Evolutionary conservation across 805 yeast species (phyloP), one percentile per base, ranked within the genome.

Genomic region (Blastobotrys parvus): DNA sequence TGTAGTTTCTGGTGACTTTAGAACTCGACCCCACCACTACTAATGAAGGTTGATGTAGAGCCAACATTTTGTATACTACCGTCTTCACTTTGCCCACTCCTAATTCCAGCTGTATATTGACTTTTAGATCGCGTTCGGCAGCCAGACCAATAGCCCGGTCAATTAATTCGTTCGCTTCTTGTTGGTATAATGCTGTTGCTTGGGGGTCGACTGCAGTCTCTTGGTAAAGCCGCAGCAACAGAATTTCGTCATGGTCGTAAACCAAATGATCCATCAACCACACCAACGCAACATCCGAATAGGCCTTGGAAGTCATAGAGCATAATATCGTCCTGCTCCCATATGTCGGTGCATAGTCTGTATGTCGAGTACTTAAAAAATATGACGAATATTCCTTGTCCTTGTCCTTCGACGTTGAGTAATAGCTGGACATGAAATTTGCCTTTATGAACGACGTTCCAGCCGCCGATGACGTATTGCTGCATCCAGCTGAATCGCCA

Each of bases 11-110:
- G 15, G 67, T 62, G 34, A 72, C 60, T 35, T 54, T 58, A 4
- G 52, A 47, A 16, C 53, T 55, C 17, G 78, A 77, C 48, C 80
- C 70, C 2, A 75, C 69, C 4, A 74, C 67, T 16, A 79, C 73
- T 45, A 79, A 51, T 22, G 75, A 71, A 6, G 89, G 88, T 47
- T 71, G 72, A 55, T 81, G 79, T 23, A 80, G 62, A 45, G 72
- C 64, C 56, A 77, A 71, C 71, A 77, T 75, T 53, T 79, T 81
- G 47, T 71, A 69, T 38, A 81, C 58, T 8, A 77, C 76, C 10
- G 67, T 72, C 46, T 70, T 75, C 5, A 84, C 74, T 15, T 66
- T 63, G 2, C 82, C 82, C 16, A 77, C 71, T 3, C 75, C 78
- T 17, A 82, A 58, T 55, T 82, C 89, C 35, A 82, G 72, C 1